phyloP scores from a whole-genome alignment of 2,329 filamentous ascomycete genomes.

The Macrophomina pseudophaseolina region DNA sequence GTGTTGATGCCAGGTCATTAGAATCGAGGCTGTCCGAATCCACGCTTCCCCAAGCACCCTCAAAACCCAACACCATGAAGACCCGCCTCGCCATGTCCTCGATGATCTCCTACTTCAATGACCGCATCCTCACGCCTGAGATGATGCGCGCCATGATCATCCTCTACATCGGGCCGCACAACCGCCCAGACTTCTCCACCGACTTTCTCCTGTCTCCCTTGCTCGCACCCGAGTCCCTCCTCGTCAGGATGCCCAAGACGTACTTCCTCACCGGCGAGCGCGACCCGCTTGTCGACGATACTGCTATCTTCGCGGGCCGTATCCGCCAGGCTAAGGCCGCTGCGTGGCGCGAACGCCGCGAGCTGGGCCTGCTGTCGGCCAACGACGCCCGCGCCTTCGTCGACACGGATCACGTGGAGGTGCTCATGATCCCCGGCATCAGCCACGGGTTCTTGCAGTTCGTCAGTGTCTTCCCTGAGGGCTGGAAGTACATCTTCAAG shows the following conservation, averaged over 20 bases:
- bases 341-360: slow-evolving; percentile 60
- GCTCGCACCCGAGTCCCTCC: slow-evolving; percentile 80
- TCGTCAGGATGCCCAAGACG: slow-evolving; percentile 89
- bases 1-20: slow-evolving; percentile 36
- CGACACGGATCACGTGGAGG: slow-evolving; percentile 78
- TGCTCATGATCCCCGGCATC: slow-evolving; percentile 84
- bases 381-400: slow-evolving; percentile 62
- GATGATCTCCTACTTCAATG: slow-evolving; percentile 99
- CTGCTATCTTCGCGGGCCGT: slow-evolving; percentile 90
- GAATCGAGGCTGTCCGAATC: slow-evolving; percentile 31
- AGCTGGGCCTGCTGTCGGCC: slow-evolving; percentile 60
- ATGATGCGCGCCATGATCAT: slow-evolving; percentile 99
- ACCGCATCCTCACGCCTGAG: slow-evolving; percentile 90
- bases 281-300: slow-evolving; percentile 95
- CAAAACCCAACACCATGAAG: slow-evolving; percentile 61
- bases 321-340: slow-evolving; percentile 77
- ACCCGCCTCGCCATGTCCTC: slow-evolving; percentile 92
- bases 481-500: slow-evolving; percentile 83
- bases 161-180: slow-evolving; percentile 91
- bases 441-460: slow-evolving; percentile 96
- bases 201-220: slow-evolving; percentile 92
- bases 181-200: slow-evolving; percentile 87
- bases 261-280: slow-evolving; percentile 95
- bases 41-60: slow-evolving; percentile 18
- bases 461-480: slow-evolving; percentile 83